Evolutionary conservation across 805 yeast genomes (phyloP).

Genomic region (Kazachstania taianensis): DNA sequence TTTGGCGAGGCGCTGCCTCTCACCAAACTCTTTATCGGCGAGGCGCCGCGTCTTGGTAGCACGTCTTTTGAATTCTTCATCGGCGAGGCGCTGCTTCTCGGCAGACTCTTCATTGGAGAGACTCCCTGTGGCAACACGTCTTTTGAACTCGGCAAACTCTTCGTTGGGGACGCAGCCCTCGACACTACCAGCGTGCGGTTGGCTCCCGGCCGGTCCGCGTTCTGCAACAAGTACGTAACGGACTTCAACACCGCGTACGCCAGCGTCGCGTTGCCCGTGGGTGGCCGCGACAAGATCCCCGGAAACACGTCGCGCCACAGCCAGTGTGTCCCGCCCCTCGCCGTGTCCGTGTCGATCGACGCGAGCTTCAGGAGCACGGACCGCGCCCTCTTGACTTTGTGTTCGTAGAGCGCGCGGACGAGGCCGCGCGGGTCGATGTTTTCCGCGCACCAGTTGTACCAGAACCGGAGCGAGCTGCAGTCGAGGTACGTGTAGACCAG

Average conservation of each 20-base stretch:
- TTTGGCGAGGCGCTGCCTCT: no score
- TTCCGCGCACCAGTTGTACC: slow-evolving; percentile 22
- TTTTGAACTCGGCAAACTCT: no score
- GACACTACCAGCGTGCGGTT: slow-evolving; percentile 2
- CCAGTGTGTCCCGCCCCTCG: slow-evolving; percentile 11
- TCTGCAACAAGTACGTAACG: slow-evolving; percentile 13
- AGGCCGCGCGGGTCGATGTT: slow-evolving; percentile 11
- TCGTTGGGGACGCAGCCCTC: no score
- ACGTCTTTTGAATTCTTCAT: no score
- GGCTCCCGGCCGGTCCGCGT: no score
- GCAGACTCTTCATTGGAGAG: no score
- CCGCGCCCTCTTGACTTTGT: slow-evolving; percentile 14
- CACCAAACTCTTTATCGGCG: no score
- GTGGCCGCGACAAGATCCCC: slow-evolving; percentile 3
- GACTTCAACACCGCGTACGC: slow-evolving; percentile 20
- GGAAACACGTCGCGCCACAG: slow-evolving; percentile 11
- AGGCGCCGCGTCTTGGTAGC: no score
- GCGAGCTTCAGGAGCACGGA: slow-evolving; percentile 20
- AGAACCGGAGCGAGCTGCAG: slow-evolving; percentile 14
- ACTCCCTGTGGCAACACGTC: no score
- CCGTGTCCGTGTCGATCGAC: slow-evolving; percentile 3
- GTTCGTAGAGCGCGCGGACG: slow-evolving; percentile 4
- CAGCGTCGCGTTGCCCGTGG: slow-evolving; percentile 8
- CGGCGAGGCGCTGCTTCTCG: no score
- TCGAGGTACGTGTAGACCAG: slow-evolving; percentile 17